Percentiles rank a stretch among this genome's conserved stretches.
These are phyloP conservation scores for Fusarium pininemorale DNA, from an alignment of 2,329 filamentous ascomycete genomes.

Conservation along the genomic window DNA sequence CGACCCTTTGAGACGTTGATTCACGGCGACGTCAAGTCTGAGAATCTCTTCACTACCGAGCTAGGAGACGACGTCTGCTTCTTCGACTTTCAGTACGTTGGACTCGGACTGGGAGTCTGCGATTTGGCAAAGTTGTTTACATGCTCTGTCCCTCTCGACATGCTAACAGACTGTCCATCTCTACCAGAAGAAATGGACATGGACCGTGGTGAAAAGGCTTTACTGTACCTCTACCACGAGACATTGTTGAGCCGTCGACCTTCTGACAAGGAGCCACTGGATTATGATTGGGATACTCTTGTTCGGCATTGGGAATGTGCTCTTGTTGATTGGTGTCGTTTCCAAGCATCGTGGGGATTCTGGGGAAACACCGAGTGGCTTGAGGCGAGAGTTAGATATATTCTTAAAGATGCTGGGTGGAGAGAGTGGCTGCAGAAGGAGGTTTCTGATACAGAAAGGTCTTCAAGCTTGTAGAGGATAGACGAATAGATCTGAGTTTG, in stretches of 20 bases:
- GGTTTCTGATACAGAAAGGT: neutral
- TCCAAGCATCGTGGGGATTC: constrained; percentile 69
- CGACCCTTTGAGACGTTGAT: constrained; percentile 64
- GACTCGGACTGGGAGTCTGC: constrained; percentile 70
- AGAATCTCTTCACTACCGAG: constrained; percentile 69
- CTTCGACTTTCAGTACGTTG: constrained; percentile 76
- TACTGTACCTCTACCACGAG: constrained; percentile 62
- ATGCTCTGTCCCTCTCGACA: constrained; percentile 66
- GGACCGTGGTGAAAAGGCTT: constrained; percentile 57
- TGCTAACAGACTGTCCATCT: constrained; percentile 53
- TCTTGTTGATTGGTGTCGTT: constrained; percentile 72
- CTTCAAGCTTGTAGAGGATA: neutral
- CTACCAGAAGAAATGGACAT: constrained; percentile 56
- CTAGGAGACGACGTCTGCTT: constrained; percentile 65
- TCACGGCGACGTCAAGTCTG: constrained; percentile 75
- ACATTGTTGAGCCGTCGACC: constrained; percentile 43
- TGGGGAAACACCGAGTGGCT: constrained; percentile 70
- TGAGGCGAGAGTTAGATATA: constrained; percentile 61
- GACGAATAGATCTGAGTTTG: neutral
- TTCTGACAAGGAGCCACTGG: neutral
- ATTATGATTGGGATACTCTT: constrained; percentile 65
- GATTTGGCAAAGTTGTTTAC: constrained; percentile 75
- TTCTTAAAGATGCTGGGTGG: constrained; percentile 58
- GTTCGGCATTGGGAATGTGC: constrained; percentile 72
- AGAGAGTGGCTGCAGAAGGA: constrained; percentile 52